phyloP scores from a whole-genome alignment of 495 filamentous ascomycete genomes.

The Lasiosphaeria ovina region DNA sequence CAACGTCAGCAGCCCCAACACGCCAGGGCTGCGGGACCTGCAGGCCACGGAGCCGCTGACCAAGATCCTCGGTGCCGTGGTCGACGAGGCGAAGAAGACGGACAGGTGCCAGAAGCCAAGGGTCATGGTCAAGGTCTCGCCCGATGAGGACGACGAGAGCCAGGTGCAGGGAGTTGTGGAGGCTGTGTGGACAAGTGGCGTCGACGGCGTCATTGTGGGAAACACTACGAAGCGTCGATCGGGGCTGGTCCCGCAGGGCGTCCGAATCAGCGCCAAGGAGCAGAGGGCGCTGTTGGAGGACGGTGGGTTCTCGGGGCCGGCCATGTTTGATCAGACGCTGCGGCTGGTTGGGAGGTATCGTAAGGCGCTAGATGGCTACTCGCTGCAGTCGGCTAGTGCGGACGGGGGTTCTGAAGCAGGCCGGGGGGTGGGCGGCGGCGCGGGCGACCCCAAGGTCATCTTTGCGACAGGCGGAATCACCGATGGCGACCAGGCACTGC shows the following conservation, averaged over 20 bases:
- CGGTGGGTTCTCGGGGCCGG: conserved; percentile 88
- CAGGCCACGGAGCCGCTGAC: conserved; percentile 82
- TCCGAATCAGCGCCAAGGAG: conserved; percentile 64
- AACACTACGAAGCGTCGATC: conserved; percentile 89
- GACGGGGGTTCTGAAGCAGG: conserved; percentile 21
- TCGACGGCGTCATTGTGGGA: conserved; percentile 94
- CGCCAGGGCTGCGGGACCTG: conserved; percentile 79
- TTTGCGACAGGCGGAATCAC: conserved; percentile 92
- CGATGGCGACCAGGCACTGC: conserved; percentile 74
- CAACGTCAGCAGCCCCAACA: conserved; percentile 96
- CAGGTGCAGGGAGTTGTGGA: conserved; percentile 85
- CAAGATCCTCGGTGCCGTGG: conserved; percentile 74
- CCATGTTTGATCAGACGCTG: conserved; percentile 75
- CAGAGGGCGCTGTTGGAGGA: conserved; percentile 65
- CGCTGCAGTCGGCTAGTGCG: conserved; percentile 25
- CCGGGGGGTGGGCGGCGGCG: conserved; percentile 26
- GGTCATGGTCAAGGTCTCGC: conserved; percentile 96
- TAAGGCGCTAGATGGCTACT: conserved; percentile 60
- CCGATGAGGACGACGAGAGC: conserved; percentile 81
- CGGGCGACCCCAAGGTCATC: conserved; percentile 65
- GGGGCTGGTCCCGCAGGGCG: conserved; percentile 62
- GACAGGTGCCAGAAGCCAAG: conserved; percentile 70
- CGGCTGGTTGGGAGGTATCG: conserved; percentile 76
- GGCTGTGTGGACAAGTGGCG: conserved; percentile 77
- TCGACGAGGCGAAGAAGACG: conserved; percentile 66